Evolutionary conservation across 1,284 basidiomycete species (phyloP), one percentile per base, ranked within the genome.

Genomic region (Tremellales sp.): DNA sequence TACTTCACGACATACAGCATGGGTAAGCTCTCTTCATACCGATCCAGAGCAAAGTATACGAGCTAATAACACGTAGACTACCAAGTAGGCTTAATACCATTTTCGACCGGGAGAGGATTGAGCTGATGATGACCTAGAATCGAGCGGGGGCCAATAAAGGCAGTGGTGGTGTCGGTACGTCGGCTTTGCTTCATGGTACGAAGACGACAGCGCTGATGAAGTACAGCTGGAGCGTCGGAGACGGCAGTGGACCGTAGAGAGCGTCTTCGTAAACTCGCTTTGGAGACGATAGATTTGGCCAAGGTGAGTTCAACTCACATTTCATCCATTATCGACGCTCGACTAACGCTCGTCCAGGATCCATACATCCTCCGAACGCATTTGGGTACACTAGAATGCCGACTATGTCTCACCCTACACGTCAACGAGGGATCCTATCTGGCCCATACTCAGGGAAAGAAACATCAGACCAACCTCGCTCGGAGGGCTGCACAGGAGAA

Each of bases 341-440:
- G 31, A 21, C 45, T 48, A 5, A 42, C n/a, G n/a, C n/a, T n/a
- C n/a, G n/a, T n/a, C n/a, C 58, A 94, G 88, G 96, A 99, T 75
- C 96, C 96, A 4, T 98, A 98, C 74, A 97, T 98, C 66, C 84
- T 99, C 42, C 89, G 70, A 72, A 99, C 97, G 75, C 96, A 98
- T 73, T 81, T 98, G 50, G 81, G 96, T 39, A 96, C 92, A 8
- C 82, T 98, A 47, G 96, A 98, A 81, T 99, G 96, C 77, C 88
- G 94, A 62, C 82, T 99, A 33, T 98, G 96, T 73, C 78, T 99
- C 33, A 99, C 96, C 0, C 82, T 98, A 5, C 96, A 99, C 76
- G 97, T 96, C 22, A 98, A 98, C 70, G 96, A 99, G 77, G 96
- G 96, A 23, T 97, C 92, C 19, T 99, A 99, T 73, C 86, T 99